Evolutionary conservation across 1,139 yeast species (phyloP).

Genomic region (Blastobotrys raffinosifermentans): DNA sequence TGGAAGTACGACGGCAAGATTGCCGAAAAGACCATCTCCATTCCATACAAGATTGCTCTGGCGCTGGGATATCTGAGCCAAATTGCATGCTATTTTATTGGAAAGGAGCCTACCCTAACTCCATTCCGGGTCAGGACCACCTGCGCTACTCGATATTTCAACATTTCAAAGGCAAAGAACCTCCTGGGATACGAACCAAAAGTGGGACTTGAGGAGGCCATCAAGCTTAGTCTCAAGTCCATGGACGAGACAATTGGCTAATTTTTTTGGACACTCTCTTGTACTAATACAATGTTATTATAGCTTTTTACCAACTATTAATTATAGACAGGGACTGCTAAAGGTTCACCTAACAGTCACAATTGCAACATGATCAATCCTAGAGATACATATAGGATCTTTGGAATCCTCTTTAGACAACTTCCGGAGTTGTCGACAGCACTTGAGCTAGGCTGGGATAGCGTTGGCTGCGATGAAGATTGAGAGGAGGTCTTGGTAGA

Average conservation of each 20-base stretch:
- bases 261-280: not conserved
- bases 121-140: constrained; percentile 91
- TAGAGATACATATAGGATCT: not conserved
- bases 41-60: constrained; percentile 69
- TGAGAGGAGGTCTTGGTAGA: not conserved
- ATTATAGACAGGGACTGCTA: not conserved
- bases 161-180: constrained; percentile 78
- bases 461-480: not conserved
- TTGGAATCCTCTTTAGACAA: not conserved
- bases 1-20: constrained; percentile 95
- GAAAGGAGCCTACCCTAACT: constrained; percentile 91
- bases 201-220: constrained; percentile 78
- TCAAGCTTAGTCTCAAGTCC: constrained; percentile 76
- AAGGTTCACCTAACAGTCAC: too few species aligned
- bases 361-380: constrained; percentile 1
- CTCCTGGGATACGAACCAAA: constrained; percentile 75
- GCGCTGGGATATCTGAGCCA: constrained; percentile 75
- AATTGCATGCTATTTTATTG: constrained; percentile 55
- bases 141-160: constrained; percentile 94
- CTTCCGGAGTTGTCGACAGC: not conserved
- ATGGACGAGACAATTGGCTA: too few species aligned
- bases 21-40: constrained; percentile 61
- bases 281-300: not conserved
- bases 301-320: not conserved
- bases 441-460: not conserved